Evolutionary conservation across 2,329 filamentous ascomycete species (phyloP).

Genomic region (Clathrospora elynae): DNA sequence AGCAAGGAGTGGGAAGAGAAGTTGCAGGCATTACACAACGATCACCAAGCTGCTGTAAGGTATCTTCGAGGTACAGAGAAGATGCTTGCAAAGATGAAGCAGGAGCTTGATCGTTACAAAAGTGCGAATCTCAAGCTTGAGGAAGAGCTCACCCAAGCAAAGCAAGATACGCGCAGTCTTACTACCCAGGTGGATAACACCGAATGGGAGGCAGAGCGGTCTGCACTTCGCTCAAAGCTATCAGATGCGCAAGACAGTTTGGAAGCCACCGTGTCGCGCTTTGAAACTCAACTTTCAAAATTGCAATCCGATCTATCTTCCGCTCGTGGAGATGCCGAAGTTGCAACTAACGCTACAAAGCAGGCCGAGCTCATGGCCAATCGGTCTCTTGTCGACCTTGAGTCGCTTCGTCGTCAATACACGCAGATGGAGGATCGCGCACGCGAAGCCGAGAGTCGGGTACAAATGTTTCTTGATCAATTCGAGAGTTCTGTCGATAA

Average conservation of each 20-base stretch:
- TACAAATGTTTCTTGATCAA: constrained; percentile 89
- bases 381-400: constrained; percentile 70
- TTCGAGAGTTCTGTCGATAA: constrained; percentile 93
- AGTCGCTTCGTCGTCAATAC: constrained; percentile 84
- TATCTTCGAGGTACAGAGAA: constrained; percentile 99
- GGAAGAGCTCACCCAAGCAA: constrained; percentile 71
- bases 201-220: constrained; percentile 77
- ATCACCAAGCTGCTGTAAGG: constrained; percentile 96
- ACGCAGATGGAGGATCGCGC: constrained; percentile 79
- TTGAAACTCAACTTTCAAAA: constrained; percentile 72
- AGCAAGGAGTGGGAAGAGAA: constrained; percentile 91
- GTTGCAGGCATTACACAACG: constrained; percentile 89
- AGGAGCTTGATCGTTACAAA: constrained; percentile 93
- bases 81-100: constrained; percentile 98
- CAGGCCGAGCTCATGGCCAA: constrained; percentile 62
- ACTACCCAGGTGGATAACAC: constrained; percentile 54
- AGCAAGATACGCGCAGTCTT: constrained; percentile 47
- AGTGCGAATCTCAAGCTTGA: constrained; percentile 81
- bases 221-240: constrained; percentile 70
- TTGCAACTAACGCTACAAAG: constrained; percentile 56
- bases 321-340: constrained; percentile 71
- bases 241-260: constrained; percentile 72
- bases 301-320: constrained; percentile 72
- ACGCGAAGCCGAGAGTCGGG: constrained; percentile 88
- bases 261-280: constrained; percentile 64